Conservation (phyloP, 2,329 filamentous ascomycete species). For the Neopestalotiopsis sp. region DNA sequence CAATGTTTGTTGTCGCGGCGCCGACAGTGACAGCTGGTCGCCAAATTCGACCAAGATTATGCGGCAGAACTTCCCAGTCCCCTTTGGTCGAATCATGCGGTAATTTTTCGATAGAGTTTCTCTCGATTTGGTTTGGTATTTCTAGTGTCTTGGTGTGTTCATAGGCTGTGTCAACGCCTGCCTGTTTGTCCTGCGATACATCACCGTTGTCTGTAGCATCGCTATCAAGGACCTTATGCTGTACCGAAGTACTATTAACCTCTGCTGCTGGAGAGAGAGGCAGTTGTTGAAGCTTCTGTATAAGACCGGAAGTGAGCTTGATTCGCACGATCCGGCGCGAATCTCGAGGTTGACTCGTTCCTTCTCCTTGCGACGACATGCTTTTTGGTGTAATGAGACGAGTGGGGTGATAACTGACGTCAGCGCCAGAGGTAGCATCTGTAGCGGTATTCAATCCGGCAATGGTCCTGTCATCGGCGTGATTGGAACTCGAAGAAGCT, state of each 20-base stretch:
- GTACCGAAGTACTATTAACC: not conserved
- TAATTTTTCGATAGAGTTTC: not conserved
- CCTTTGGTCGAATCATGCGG: not conserved
- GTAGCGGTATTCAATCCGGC: not conserved
- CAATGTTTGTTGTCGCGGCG: no score
- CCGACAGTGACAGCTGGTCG: not conserved
- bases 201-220: no score
- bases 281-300: not conserved
- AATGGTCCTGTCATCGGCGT: not conserved
- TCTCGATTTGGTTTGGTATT: no score
- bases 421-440: not conserved
- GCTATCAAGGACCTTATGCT: no score
- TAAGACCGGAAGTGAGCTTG: not conserved
- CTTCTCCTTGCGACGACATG: not conserved
- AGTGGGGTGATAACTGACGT: not conserved
- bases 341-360: not conserved
- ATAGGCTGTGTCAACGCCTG: no score
- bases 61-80: slow-evolving; percentile 1
- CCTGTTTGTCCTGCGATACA: no score
- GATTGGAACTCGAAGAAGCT: not conserved
- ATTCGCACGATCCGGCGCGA: not conserved
- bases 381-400: not conserved
- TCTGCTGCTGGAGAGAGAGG: not conserved
- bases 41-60: slow-evolving; percentile 7
- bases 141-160: no score